These are phyloP conservation scores for Lupinus albus DNA, from an alignment of 306 rosid species.

Conservation along the genomic window DNA sequence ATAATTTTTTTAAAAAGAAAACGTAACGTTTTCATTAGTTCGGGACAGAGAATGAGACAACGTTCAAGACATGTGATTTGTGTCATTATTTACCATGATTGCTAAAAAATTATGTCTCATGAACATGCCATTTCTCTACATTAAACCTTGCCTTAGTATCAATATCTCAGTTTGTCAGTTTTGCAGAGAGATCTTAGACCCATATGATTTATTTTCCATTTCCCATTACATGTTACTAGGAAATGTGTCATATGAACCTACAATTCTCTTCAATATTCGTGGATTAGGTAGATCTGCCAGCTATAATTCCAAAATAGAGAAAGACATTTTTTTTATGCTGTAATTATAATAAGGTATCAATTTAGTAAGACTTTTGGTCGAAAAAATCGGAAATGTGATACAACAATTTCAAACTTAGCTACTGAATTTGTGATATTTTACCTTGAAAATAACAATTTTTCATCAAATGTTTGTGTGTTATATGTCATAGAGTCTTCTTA, in stretches of 20 bases:
- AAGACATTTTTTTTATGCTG: background rate
- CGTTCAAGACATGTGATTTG: too few relatives aligned
- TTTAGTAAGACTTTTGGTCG: constrained; percentile 1
- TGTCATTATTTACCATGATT: constrained; percentile 43
- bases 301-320: constrained; percentile 25
- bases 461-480: too few relatives aligned
- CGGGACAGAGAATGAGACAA: too few relatives aligned
- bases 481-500: too few relatives aligned
- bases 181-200: constrained; percentile 27
- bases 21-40: too few relatives aligned
- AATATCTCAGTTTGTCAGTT: constrained; percentile 52
- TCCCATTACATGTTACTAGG: constrained; percentile 10
- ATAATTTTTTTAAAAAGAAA: too few relatives aligned
- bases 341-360: background rate
- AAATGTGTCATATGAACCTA: background rate
- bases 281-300: constrained; percentile 36
- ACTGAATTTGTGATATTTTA: too few relatives aligned
- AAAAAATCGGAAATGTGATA: too few relatives aligned
- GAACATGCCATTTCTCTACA: constrained; percentile 15
- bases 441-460: too few relatives aligned
- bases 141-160: constrained; percentile 34
- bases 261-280: constrained; percentile 10
- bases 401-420: too few relatives aligned
- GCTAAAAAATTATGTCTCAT: constrained; percentile 40
- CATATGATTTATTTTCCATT: constrained; percentile 15